These are phyloP conservation scores for Lepidium didymum DNA, from an alignment of 345 rosid species.

Conservation along the genomic window DNA sequence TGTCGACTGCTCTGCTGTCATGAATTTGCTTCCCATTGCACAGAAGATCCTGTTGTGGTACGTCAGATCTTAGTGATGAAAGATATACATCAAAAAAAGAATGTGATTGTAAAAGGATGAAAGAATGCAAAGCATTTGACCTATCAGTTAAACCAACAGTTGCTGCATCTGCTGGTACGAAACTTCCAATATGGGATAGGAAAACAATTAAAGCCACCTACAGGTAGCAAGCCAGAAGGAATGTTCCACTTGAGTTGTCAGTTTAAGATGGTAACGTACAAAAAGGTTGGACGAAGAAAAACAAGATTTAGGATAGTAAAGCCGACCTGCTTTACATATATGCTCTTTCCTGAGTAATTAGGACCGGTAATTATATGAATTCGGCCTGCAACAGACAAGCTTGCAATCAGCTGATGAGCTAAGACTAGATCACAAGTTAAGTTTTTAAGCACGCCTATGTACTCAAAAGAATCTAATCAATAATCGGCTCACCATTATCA, in stretches of 20 bases:
- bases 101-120: conserved; percentile 5
- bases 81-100: neutral
- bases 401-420: conserved; percentile 12
- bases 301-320: neutral
- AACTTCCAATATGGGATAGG: conserved; percentile 95
- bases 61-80: conserved; percentile 13
- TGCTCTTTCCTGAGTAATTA: conserved; percentile 95
- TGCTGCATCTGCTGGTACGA: conserved; percentile 96
- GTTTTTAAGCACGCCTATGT: conserved; percentile 1
- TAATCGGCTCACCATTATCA: conserved; percentile 46
- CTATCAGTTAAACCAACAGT: conserved; percentile 93
- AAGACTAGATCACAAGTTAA: conserved; percentile 9
- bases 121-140: conserved; percentile 30
- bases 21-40: conserved; percentile 87
- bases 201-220: conserved; percentile 97
- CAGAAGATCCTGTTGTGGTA: conserved; percentile 72
- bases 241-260: neutral
- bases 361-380: conserved; percentile 91
- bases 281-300: neutral
- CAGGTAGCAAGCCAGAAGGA: conserved; percentile 5
- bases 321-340: conserved; percentile 85
- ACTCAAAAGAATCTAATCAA: conserved; percentile 3
- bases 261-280: neutral
- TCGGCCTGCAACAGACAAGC: conserved; percentile 49
- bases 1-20: conserved; percentile 90